Evolutionary conservation across 192 early-diverging fungal genomes (phyloP), one percentile per base, ranked within the genome.

Genomic region (Podila epicladia): DNA sequence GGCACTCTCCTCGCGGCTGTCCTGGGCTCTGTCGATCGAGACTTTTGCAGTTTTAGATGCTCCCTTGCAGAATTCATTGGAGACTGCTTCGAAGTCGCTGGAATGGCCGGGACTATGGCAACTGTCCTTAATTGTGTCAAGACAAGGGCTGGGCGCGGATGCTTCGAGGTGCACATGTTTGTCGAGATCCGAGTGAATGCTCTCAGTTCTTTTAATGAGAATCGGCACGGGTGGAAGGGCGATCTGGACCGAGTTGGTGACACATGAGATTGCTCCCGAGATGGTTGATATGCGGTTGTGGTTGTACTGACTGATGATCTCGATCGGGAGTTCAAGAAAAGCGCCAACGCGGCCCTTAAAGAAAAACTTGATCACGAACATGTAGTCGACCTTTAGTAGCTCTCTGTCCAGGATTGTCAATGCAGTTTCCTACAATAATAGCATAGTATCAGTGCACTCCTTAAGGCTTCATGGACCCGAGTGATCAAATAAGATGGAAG

Each of bases 311-410:
- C 69, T 72, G 5, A 80, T 60, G 61, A 80, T 80, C 65, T 80
- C 76, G 41, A 80, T 69, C 9, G 76, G 76, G 19, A 80, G 22
- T 24, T 80, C 76, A 7, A 80, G 32, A 50, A 80, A 80, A 1
- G 76, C 76, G 35, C 76, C 76, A 65, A 80, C 60, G 1, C 76
- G 51, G 9, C 71, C 76, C 24, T 80, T 80, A 31, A 80, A 80
- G 51, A 80, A 80, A 66, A 80, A 80, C 22, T 80, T 80, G 61
- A 80, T 80, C 7, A 80, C 70, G 58, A 80, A 80, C 65, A 72
- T 67, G 31, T 80, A 80, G 9, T 80, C 76, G 15, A 80, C 76
- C 26, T 67, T 66, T 20, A 80, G 19, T 0, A 80, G 33, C 29
- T 80, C 76, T 5, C 76, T 48, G 32, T 80, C 76, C 29, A 51